Base-by-base conservation (phyloP, 2,329 filamentous ascomycete genomes). In the Drechslerella stenobrocha region DNA sequence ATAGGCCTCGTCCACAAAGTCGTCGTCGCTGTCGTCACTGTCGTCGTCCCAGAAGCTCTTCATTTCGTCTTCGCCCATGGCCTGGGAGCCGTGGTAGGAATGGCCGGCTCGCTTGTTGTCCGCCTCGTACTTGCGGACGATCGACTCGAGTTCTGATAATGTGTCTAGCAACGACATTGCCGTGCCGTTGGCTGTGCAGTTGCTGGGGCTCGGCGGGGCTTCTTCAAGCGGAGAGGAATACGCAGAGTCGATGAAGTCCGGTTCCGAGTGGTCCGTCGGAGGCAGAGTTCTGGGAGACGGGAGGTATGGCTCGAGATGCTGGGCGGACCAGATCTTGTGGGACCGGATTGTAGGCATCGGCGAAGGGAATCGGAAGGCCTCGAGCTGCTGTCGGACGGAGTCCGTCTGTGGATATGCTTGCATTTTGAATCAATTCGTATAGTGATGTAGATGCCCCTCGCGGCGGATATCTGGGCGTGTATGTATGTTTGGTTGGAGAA, bases 1-100 rank as follows among this genome's bases (percentile, higher is more conserved):
- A 46, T 67, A 67, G 20, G 63, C 63, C 42, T 67, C 63, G 45
- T 67, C 63, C 35, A 67, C 55, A 47, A 67, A 59, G 35, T 67
- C 63, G 32, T 60, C 53, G 35, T 67, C 63, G 22, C 55, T 50
- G 26, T 34, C 56, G 23, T 59, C 55, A 18, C 63, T 67, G n/a
- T 60, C 55, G 44, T 47, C 47, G 7, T 67, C 55, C 63, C 63
- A 67, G 20, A 60, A 67, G 45, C 63, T 67, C 46, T 40, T 55
- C 8, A 55, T 55, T 15, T 66, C 61, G 24, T 40, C 44, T 22
- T 15, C 37, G 2, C 6, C 35, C 8, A 40, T 8, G 13, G 15
- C 5, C 37, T 52, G 13, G 34, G 11, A 13, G 11, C 15, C 37
- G 44, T 23, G 42, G 22, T 23, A 5, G 28, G 28, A 5, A 11